phyloP scores from a whole-genome alignment of 768 basidiomycete genomes.

The Kwoniella shandongensis region DNA sequence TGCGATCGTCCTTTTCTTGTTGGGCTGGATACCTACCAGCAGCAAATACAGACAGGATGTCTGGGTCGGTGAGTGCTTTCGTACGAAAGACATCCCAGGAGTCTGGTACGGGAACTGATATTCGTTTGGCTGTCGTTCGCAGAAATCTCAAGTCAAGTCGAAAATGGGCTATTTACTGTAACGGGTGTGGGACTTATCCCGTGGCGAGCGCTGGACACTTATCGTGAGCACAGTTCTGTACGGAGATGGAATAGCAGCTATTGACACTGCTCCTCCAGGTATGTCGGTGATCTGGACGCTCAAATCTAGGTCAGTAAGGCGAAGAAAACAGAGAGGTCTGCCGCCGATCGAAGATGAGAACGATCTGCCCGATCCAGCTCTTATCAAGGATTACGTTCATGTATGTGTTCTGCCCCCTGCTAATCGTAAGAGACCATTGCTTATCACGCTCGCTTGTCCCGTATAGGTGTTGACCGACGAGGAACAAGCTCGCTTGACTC shows the following conservation, averaged over 20 bases:
- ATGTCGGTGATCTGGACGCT: constrained; percentile 73
- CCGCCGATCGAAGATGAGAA: constrained; percentile 71
- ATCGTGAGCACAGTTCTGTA: constrained; percentile 56
- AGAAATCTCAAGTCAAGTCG: constrained; percentile 60
- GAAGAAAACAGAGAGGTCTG: constrained; percentile 65
- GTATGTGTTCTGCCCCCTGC: constrained; percentile 26
- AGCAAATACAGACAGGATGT: constrained; percentile 69
- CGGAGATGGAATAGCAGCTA: neutral
- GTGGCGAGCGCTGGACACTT: constrained; percentile 71
- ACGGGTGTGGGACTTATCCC: constrained; percentile 78
- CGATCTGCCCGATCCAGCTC: constrained; percentile 72
- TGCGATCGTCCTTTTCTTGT: constrained; percentile 69
- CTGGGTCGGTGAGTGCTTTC: constrained; percentile 61
- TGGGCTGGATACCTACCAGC: constrained; percentile 66
- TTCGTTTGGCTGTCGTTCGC: neutral
- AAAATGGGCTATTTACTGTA: constrained; percentile 76
- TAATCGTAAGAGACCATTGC: neutral
- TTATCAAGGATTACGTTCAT: constrained; percentile 49
- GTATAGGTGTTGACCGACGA: constrained; percentile 44
- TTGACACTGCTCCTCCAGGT: constrained; percentile 56
- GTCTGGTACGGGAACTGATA: neutral
- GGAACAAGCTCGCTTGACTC: constrained; percentile 45
- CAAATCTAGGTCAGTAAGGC: constrained; percentile 62
- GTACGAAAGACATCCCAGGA: neutral
- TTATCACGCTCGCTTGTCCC: neutral